These are phyloP conservation scores for Phaffia tasmanica DNA, from an alignment of 768 basidiomycete genomes.

Conservation along the genomic window DNA sequence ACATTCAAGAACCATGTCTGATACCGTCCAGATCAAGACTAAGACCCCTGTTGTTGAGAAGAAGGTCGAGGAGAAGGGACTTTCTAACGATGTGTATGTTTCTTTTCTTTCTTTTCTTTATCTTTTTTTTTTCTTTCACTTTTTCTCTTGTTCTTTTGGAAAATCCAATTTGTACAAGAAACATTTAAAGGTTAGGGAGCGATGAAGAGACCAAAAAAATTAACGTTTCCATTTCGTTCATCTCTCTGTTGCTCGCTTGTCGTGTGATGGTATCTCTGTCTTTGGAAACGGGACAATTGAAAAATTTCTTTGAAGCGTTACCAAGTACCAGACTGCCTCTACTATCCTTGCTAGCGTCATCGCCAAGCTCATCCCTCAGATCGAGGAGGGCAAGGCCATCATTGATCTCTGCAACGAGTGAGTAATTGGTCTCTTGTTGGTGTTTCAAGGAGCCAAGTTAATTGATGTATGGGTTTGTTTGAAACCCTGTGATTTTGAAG, in stretches of 20 bases:
- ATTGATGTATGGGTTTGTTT: not conserved
- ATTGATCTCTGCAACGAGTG: conserved; percentile 76
- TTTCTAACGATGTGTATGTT: conserved; percentile 37
- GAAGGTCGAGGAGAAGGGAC: conserved; percentile 36
- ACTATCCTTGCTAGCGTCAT: conserved; percentile 77
- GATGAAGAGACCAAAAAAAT: not conserved
- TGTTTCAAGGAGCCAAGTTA: not conserved
- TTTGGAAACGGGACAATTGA: not conserved
- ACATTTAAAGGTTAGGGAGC: not conserved
- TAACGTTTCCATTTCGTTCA: not conserved
- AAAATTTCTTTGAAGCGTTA: conserved; percentile 30
- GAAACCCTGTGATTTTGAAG: conserved; percentile 22
- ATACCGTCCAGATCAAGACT: conserved; percentile 23
- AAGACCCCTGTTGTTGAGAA: conserved; percentile 29
- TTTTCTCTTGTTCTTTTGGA: not conserved
- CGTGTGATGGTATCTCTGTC: conserved; percentile 1
- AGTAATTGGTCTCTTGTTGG: conserved; percentile 22
- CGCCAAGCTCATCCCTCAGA: conserved; percentile 67
- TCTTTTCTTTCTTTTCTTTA: no score
- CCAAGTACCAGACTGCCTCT: conserved; percentile 64
- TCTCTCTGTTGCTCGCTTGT: not conserved
- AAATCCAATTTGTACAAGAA: not conserved
- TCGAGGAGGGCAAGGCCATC: conserved; percentile 66
- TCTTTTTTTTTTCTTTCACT: not conserved
- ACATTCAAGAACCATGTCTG: no score